A percentile compares a stretch with the other conserved stretches of the same genome.
Evolutionary conservation across 2,329 filamentous ascomycete genomes (phyloP).

Genomic region (Penicillium janthinellum): DNA sequence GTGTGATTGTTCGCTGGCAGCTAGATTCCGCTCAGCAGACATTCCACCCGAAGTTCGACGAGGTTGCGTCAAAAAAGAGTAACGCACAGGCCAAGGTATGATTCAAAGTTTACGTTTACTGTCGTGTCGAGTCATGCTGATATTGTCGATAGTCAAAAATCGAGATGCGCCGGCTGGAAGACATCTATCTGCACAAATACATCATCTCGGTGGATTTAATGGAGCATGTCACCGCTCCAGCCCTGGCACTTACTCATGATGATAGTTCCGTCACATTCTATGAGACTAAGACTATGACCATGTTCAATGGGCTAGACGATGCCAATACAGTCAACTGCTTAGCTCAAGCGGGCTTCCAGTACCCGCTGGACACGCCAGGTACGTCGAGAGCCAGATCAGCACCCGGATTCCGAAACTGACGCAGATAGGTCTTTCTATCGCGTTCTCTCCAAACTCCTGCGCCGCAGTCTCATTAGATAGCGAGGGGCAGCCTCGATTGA

Average conservation of each 20-base stretch:
- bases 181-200: conserved; percentile 69
- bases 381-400: conserved; percentile 29
- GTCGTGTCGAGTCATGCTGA: conserved; percentile 13
- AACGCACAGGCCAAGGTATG: conserved; percentile 47
- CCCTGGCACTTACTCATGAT: conserved; percentile 72
- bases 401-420: conserved; percentile 10
- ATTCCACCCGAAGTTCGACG: conserved; percentile 75
- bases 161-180: conserved; percentile 65
- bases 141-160: conserved; percentile 45
- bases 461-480: conserved; percentile 41
- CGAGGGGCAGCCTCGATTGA: conserved; percentile 43
- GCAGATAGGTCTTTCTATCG: conserved; percentile 38
- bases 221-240: conserved; percentile 68
- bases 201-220: conserved; percentile 68
- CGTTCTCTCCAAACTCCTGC: conserved; percentile 50
- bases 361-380: conserved; percentile 67
- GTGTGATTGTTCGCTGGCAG: conserved; percentile 81
- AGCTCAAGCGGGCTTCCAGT: conserved; percentile 76
- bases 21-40: conserved; percentile 65
- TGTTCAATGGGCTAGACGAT: conserved; percentile 66
- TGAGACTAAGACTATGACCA: conserved; percentile 71
- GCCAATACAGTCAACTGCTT: conserved; percentile 68
- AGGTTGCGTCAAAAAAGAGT: conserved; percentile 68
- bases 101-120: neutral
- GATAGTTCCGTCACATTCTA: conserved; percentile 82